Conservation (phyloP, 441 rosid species). For the Populus hybrid region DNA sequence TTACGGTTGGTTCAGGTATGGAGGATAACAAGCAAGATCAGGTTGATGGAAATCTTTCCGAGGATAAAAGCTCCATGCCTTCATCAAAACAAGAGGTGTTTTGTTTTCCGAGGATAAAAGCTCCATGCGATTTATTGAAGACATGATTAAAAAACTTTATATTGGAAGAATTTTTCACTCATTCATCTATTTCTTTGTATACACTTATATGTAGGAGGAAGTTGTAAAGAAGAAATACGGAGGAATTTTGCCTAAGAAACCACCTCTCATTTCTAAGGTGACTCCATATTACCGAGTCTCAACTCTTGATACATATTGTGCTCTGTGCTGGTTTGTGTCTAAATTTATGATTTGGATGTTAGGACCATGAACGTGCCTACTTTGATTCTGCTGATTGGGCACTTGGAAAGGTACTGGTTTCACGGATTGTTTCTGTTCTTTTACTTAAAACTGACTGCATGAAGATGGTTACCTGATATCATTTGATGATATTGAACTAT, state of each 20-base stretch:
- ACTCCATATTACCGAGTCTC: background rate
- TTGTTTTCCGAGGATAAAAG: no score
- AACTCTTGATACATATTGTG: background rate
- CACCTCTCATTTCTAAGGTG: constrained; percentile 98
- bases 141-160: background rate
- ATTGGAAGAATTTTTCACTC: background rate
- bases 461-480: constrained; percentile 8
- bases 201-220: constrained; percentile 50
- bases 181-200: background rate
- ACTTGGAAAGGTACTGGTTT: constrained; percentile 87
- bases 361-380: constrained; percentile 98
- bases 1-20: constrained; percentile 35
- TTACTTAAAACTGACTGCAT: constrained; percentile 2
- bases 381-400: constrained; percentile 99
- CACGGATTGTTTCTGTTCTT: constrained; percentile 11
- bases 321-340: constrained; percentile 12
- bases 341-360: constrained; percentile 24
- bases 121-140: constrained; percentile 3
- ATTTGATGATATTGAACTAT: constrained; percentile 23
- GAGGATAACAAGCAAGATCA: constrained; percentile 58
- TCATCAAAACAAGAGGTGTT: constrained; percentile 71
- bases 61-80: constrained; percentile 44
- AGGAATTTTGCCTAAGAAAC: no score
- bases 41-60: constrained; percentile 38
- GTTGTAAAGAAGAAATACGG: constrained; percentile 83